Evolutionary conservation across 2,329 filamentous ascomycete genomes (phyloP).

Genomic region (Phialophora verrucosa): DNA sequence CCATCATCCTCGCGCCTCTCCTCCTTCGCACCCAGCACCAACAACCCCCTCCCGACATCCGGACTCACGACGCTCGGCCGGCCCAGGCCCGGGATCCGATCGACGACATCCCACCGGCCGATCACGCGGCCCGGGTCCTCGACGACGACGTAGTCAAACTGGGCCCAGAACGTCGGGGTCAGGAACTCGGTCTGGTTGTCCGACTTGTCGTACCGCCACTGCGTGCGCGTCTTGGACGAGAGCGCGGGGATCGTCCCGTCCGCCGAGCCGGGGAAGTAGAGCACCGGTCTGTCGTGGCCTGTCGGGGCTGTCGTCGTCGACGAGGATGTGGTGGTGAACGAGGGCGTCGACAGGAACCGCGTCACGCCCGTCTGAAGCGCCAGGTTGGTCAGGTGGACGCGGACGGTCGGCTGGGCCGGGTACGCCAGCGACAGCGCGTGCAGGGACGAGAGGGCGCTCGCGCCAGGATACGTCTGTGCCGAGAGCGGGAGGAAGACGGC

Average conservation of each 20-base stretch:
- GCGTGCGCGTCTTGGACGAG: slow-evolving; percentile 22
- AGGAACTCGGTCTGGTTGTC: slow-evolving; percentile 57
- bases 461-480: slow-evolving; percentile 91
- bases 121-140: slow-evolving; percentile 58
- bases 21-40: slow-evolving; percentile 32
- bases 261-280: slow-evolving; percentile 38
- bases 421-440: slow-evolving; percentile 43
- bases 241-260: slow-evolving; percentile 36
- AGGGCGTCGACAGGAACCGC: slow-evolving; percentile 59
- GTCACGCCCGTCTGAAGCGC: slow-evolving; percentile 69
- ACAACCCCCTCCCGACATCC: slow-evolving; percentile 42
- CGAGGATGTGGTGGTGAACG: not conserved
- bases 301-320: not conserved
- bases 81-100: slow-evolving; percentile 58
- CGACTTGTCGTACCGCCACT: slow-evolving; percentile 67
- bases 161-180: slow-evolving; percentile 61
- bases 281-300: slow-evolving; percentile 31
- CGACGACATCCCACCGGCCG: slow-evolving; percentile 59
- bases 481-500: slow-evolving; percentile 79
- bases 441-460: slow-evolving; percentile 68
- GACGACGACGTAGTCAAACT: slow-evolving; percentile 64
- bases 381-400: slow-evolving; percentile 65
- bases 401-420: slow-evolving; percentile 40
- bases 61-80: slow-evolving; percentile 57
- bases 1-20: slow-evolving; percentile 43